Base-by-base conservation (phyloP, 805 yeast species). In the Candida hungchunana region DNA sequence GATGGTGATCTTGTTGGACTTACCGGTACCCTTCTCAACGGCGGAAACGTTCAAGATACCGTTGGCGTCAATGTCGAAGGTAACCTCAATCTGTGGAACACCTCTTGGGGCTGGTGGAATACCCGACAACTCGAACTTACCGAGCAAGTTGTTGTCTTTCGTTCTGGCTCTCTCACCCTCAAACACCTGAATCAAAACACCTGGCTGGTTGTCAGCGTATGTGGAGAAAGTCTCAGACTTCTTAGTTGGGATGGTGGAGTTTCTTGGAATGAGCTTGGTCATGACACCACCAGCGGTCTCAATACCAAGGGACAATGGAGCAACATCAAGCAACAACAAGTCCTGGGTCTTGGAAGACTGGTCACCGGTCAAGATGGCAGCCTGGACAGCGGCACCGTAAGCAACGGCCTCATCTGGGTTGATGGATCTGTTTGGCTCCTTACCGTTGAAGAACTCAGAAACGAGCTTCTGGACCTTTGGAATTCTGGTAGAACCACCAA, bases 351-450 rank as follows among this genome's bases (percentile, higher is more conserved):
- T 87, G 45, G 95, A 80, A 27, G 96, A 88, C 53, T 90, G 81
- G 69, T 88, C 96, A 72, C 97, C 97, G 44, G 96, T 79, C 63
- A 88, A 77, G 62, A 88, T 88, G 53, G 96, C 96, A 52, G 96
- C 96, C 75, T 88, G 97, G 53, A 88, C 96, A 47, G 96, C 96
- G 54, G 97, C 97, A 82, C 97, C 96, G 72, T 88, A 88, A 60
- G 97, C 97, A 67, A 88, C 97, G 59, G 97, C 97, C 73, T 88
- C 97, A 75, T 88, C 97, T 55, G 97, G 96, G 79, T 88, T 88
- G 68, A 88, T 88, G 36, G 96, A 85, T 73, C 80, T 84, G 76
- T 86, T 86, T 69, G 95, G 95, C 71, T 88, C 95, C 74, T 88
- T 89, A 64, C 96, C 96, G 67, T 88, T 85, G 79, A 89, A 88